phyloP scores from a whole-genome alignment of 345 rosid species.

The Sonneratia alba region DNA sequence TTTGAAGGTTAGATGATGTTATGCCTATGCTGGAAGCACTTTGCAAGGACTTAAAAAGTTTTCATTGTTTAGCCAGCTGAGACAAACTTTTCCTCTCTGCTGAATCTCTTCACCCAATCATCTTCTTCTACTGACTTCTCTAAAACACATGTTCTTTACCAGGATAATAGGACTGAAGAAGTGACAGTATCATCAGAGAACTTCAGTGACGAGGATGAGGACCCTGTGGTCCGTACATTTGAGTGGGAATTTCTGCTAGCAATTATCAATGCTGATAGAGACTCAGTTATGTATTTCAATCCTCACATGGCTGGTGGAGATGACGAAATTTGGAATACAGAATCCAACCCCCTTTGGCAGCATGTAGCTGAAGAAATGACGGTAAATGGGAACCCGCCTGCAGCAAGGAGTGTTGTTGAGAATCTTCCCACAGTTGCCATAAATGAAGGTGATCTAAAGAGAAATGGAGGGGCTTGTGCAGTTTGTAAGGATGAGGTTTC shows the following conservation, averaged over 20 bases:
- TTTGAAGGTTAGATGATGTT: background rate
- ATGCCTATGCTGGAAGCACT: background rate
- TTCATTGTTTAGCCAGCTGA: background rate
- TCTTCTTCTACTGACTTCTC: background rate
- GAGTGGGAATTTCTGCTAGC: slow-evolving; percentile 44
- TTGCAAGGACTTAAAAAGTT: background rate
- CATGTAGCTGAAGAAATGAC: slow-evolving; percentile 29
- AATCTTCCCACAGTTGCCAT: slow-evolving; percentile 33
- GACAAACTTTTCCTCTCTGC: background rate
- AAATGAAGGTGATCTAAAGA: slow-evolving; percentile 22
- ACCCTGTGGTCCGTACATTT: slow-evolving; percentile 12
- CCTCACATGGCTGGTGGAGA: slow-evolving; percentile 21
- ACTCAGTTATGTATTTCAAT: slow-evolving; percentile 22
- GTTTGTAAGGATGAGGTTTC: slow-evolving; percentile 43
- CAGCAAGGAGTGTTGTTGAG: slow-evolving; percentile 28
- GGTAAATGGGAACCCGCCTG: slow-evolving; percentile 32
- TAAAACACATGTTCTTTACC: background rate
- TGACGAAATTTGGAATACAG: slow-evolving; percentile 14
- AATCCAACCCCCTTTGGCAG: slow-evolving; percentile 17
- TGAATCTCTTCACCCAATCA: background rate
- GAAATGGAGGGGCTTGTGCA: slow-evolving; percentile 27
- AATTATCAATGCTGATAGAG: slow-evolving; percentile 24
- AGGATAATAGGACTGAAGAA: slow-evolving; percentile 12
- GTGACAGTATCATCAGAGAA: slow-evolving; percentile 9
- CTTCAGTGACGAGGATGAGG: slow-evolving; percentile 7